Evolutionary conservation across 139 green algal species (phyloP), one percentile per base, ranked within the genome.

Genomic region (Astrephomene gubernaculifera): DNA sequence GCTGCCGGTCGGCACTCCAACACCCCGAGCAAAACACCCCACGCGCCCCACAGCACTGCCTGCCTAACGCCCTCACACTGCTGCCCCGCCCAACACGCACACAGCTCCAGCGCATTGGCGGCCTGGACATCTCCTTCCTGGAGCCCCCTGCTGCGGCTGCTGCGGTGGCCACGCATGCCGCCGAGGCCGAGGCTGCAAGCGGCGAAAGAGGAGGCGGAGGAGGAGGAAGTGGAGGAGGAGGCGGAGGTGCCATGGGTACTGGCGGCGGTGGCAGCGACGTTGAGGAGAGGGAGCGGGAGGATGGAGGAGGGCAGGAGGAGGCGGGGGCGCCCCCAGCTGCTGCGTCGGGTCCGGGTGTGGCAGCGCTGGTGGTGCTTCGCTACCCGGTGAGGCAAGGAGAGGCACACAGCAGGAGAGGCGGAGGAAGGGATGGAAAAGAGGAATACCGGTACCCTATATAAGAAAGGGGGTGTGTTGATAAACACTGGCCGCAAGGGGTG

Each of bases 111-210:
- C 44, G 64, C 0, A 65, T 86, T 0, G 79, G 79, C 0, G 79
- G 79, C 25, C 45, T 86, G 25, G 79, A 86, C 33, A 74, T 86
- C 14, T 79, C 65, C 65, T 86, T 78, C 24, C 4, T 65, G 2
- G 78, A 73, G 39, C 19, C 10, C 9, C 68, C 31, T 12, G 35
- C 1, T 29, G 25, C 4, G 17, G 24, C 36, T 21, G 14, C 43
- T 27, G 71, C 31, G 1, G n/a, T n/a, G n/a, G n/a, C n/a, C n/a
- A 31, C 21, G 4, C 35, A 52, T 17, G 52, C 4, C 31, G 71
- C 49, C 45, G 31, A 19, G 33, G 35, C 31, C 17, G 71, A 45
- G 9, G 27, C 5, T 19, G 36, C 36, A 19, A 8, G 19, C 19
- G 38, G 10, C 9, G 38, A 35, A n/a, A n/a, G n/a, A n/a, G n/a